Percentiles rank a stretch among this genome's conserved stretches.
Evolutionary conservation across 768 basidiomycete species (phyloP).

Genomic region (Leccinum ochraceum): DNA sequence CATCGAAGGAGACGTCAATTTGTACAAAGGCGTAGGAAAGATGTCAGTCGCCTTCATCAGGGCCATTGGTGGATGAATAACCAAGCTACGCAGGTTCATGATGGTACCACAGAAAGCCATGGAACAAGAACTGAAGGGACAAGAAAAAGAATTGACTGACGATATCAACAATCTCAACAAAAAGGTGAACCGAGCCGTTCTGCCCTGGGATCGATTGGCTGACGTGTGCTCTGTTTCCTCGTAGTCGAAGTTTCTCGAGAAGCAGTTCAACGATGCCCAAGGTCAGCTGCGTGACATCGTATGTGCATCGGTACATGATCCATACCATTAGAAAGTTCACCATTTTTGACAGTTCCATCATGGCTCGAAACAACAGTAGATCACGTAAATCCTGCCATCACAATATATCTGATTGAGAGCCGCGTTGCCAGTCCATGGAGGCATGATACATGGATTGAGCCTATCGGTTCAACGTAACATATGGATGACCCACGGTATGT

Average conservation of each 20-base stretch:
- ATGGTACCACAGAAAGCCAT: conserved; percentile 78
- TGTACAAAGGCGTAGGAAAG: conserved; percentile 96
- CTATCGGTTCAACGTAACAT: conserved; percentile 2
- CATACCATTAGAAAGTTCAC: conserved; percentile 7
- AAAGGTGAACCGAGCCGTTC: conserved; percentile 55
- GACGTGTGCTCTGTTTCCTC: not conserved
- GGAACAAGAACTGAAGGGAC: conserved; percentile 69
- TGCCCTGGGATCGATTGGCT: not conserved
- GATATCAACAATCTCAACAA: conserved; percentile 82
- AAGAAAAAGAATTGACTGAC: conserved; percentile 83
- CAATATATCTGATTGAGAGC: conserved; percentile 13
- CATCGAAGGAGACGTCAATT: conserved; percentile 70
- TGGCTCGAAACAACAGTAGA: conserved; percentile 27
- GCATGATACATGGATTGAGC: not conserved
- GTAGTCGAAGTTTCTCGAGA: conserved; percentile 89
- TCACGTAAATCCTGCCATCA: conserved; percentile 1
- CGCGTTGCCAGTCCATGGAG: not conserved
- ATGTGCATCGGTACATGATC: conserved; percentile 25
- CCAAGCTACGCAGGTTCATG: conserved; percentile 70
- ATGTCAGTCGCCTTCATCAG: conserved; percentile 52
- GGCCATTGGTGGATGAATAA: conserved; percentile 3
- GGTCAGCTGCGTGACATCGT: conserved; percentile 84
- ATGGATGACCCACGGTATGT: conserved; percentile 5
- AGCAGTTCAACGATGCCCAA: conserved; percentile 91
- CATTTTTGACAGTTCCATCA: conserved; percentile 30